phyloP scores from a whole-genome alignment of 345 rosid genomes.

The Populus pruinosa region DNA sequence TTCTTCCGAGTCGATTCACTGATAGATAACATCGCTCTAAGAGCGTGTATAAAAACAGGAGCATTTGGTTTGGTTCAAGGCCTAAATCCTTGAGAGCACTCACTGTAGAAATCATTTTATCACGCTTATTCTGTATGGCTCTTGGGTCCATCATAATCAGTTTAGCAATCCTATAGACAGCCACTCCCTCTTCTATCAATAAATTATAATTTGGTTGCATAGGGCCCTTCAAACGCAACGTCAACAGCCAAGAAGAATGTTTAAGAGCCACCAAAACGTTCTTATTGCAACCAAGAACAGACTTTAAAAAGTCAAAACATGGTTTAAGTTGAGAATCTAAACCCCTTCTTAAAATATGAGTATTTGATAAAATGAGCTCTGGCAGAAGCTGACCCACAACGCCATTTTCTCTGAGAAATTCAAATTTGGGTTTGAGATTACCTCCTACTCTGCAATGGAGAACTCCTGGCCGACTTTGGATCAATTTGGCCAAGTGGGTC shows the following conservation, averaged over 20 bases:
- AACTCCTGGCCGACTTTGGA: constrained; percentile 8
- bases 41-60: constrained; percentile 13
- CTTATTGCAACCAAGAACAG: constrained; percentile 3
- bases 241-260: constrained; percentile 17
- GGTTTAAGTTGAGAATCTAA: constrained; percentile 19
- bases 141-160: constrained; percentile 11
- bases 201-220: constrained; percentile 18
- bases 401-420: constrained; percentile 11
- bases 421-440: constrained; percentile 22
- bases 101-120: constrained; percentile 6
- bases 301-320: constrained; percentile 11
- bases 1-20: constrained; percentile 12
- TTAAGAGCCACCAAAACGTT: constrained; percentile 10
- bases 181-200: constrained; percentile 15
- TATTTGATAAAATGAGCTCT: constrained; percentile 13
- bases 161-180: background rate
- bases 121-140: background rate
- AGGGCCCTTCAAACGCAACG: background rate
- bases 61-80: constrained; percentile 18
- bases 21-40: constrained; percentile 8
- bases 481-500: constrained; percentile 17
- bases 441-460: background rate
- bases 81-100: constrained; percentile 16
- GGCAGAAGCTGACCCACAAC: background rate
- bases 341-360: constrained; percentile 4